Evolutionary conservation across 768 basidiomycete species (phyloP).

Genomic region (Coprinellus micaceus): DNA sequence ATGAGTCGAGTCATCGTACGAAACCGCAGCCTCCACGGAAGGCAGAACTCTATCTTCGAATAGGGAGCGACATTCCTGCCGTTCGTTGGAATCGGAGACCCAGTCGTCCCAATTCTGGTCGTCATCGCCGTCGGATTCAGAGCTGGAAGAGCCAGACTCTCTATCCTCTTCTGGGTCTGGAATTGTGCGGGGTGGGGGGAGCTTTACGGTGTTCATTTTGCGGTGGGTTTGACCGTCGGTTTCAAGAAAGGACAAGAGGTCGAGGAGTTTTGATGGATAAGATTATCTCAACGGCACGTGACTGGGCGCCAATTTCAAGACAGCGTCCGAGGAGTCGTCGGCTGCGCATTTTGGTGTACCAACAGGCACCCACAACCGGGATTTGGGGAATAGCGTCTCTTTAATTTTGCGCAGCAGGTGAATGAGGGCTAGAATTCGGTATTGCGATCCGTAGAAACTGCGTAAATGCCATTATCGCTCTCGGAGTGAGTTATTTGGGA

Average conservation of each 20-base stretch:
- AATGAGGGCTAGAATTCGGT: no score
- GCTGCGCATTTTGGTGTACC: neutral
- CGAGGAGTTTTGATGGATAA: neutral
- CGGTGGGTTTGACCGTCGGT: neutral
- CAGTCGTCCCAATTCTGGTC: constrained; percentile 79
- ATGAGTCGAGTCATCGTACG: constrained; percentile 57
- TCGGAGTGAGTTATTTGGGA: no score
- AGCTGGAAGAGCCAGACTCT: constrained; percentile 26
- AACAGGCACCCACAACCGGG: no score
- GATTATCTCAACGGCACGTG: neutral
- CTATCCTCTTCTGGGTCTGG: constrained; percentile 24
- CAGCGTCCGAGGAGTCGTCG: no score
- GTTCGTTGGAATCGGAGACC: constrained; percentile 62
- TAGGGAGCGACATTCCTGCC: constrained; percentile 61
- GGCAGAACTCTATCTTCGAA: constrained; percentile 66
- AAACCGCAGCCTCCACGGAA: constrained; percentile 55
- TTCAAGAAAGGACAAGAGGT: neutral
- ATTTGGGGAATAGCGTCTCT: no score
- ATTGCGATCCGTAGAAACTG: no score
- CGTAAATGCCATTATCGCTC: no score
- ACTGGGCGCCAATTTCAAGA: constrained; percentile 10
- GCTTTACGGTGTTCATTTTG: constrained; percentile 35
- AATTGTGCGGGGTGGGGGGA: constrained; percentile 27
- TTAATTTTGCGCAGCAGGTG: no score
- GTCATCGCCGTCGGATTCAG: constrained; percentile 37